Percentiles rank a stretch among this genome's conserved stretches.
Conservation (phyloP, 257 asterid genomes). For the Agastache rugosa region DNA sequence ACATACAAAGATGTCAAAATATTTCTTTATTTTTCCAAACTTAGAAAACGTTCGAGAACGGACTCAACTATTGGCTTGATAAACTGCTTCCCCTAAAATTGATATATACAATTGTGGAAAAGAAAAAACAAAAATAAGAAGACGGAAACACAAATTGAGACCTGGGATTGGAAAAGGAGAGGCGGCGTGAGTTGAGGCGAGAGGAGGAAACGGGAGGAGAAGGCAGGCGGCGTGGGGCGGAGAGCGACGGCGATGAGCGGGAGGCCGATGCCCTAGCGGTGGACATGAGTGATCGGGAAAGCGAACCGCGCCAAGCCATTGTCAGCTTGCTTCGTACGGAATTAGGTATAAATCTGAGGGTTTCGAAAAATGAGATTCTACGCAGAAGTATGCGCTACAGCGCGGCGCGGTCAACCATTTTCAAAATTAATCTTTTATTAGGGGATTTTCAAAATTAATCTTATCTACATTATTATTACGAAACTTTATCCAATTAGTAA, state of each 20-base stretch:
- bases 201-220: conserved; percentile 63
- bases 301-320: conserved; percentile 96
- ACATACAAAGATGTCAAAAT: neutral
- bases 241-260: conserved; percentile 70
- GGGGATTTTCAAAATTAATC: no score
- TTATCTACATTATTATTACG: no score
- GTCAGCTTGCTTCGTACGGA: conserved; percentile 21
- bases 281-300: conserved; percentile 73
- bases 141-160: conserved; percentile 22
- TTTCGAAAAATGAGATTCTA: conserved; percentile 41
- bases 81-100: neutral
- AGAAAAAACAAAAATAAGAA: neutral
- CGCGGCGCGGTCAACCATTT: neutral
- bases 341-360: conserved; percentile 39
- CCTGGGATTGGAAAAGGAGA: conserved; percentile 83
- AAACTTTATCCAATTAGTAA: no score
- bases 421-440: neutral
- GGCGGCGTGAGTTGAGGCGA: conserved; percentile 70
- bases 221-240: conserved; percentile 51
- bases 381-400: conserved; percentile 18
- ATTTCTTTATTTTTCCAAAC: neutral
- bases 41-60: neutral
- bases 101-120: neutral
- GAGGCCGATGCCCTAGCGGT: conserved; percentile 70
- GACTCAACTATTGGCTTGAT: neutral